These are phyloP conservation scores for Fraxinus latifolia DNA, from an alignment of 305 asterid species.

Conservation along the genomic window DNA sequence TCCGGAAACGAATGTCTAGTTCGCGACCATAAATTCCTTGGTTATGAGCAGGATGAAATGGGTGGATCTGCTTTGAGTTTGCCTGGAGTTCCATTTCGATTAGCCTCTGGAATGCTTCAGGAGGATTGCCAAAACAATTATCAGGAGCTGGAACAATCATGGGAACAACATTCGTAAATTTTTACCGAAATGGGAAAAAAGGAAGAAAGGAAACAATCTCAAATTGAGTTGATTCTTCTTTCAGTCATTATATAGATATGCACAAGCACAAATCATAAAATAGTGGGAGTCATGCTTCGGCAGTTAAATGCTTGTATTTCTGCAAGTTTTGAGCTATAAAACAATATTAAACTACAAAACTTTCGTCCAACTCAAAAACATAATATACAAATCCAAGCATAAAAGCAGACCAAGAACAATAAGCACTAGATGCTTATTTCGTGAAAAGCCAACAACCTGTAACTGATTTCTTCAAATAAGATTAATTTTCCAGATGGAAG, in stretches of 20 bases:
- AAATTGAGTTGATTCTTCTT: neutral
- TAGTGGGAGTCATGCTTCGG: neutral
- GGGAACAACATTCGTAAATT: neutral
- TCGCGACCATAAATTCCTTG: neutral
- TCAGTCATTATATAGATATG: neutral
- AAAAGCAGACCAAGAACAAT: neutral
- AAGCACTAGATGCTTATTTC: neutral
- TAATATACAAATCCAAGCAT: neutral
- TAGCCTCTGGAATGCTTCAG: conserved; percentile 74
- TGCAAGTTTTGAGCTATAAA: neutral
- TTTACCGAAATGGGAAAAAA: neutral
- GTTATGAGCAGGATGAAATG: neutral
- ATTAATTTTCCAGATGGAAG: neutral
- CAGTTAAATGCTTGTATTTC: neutral
- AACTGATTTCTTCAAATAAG: neutral
- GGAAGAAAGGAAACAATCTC: neutral
- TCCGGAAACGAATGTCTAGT: neutral
- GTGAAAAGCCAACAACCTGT: neutral
- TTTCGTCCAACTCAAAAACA: neutral
- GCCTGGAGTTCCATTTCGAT: neutral
- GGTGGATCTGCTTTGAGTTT: neutral
- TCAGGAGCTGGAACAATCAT: conserved; percentile 25
- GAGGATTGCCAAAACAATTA: conserved; percentile 44
- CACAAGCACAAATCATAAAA: neutral
- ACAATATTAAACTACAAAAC: neutral